These are phyloP conservation scores for Cyathus striatus DNA, from an alignment of 768 basidiomycete genomes.

Conservation along the genomic window DNA sequence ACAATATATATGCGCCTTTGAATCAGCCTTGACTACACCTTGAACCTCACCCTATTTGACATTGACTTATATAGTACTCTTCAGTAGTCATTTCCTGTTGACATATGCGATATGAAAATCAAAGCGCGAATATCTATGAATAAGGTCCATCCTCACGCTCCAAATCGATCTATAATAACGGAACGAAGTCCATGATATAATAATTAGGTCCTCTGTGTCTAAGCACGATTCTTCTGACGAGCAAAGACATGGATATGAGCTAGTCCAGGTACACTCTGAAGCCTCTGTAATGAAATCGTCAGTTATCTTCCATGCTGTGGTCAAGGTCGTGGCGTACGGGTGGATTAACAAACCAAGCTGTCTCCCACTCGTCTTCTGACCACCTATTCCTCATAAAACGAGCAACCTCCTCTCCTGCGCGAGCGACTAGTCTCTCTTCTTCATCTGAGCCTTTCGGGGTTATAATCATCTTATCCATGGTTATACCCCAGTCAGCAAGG, in stretches of 20 bases:
- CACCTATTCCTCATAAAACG: conserved; percentile 62
- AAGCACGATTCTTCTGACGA: conserved; percentile 31
- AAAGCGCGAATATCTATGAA: too few species aligned
- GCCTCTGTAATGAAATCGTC: conserved; percentile 38
- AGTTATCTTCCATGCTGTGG: neutral
- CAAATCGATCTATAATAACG: too few species aligned
- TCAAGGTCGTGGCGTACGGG: conserved; percentile 46
- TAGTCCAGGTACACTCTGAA: conserved; percentile 78
- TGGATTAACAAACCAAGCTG: conserved; percentile 89
- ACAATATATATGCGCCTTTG: too few species aligned
- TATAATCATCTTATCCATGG: conserved; percentile 52
- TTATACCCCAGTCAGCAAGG: conserved; percentile 67
- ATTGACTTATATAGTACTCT: too few species aligned
- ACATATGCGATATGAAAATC: too few species aligned
- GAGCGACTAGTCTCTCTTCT: conserved; percentile 45
- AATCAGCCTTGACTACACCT: too few species aligned
- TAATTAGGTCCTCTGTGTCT: too few species aligned
- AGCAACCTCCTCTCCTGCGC: conserved; percentile 54
- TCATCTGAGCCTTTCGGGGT: conserved; percentile 45
- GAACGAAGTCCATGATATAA: too few species aligned
- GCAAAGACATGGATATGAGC: conserved; percentile 90
- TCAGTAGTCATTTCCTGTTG: too few species aligned
- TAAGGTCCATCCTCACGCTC: too few species aligned
- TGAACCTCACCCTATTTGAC: too few species aligned
- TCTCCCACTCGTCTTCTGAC: conserved; percentile 77